These are phyloP conservation scores for Claviceps sp. DNA, from an alignment of 2,329 filamentous ascomycete genomes.

Conservation along the genomic window DNA sequence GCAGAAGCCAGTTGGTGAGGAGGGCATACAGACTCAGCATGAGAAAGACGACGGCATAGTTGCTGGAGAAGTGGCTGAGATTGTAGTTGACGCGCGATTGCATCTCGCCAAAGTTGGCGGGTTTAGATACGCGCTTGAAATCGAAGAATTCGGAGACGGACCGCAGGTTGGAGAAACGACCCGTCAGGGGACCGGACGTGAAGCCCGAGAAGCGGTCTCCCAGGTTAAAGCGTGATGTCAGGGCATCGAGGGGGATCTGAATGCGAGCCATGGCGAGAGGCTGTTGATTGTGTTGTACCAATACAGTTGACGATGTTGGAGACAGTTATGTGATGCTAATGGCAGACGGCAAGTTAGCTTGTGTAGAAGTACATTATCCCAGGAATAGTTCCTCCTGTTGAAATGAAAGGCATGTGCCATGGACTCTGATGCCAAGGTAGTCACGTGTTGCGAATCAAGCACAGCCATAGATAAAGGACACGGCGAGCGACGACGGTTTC, in stretches of 20 bases:
- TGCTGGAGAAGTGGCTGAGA: constrained; percentile 91
- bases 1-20: constrained; percentile 70
- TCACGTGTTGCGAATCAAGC: not conserved
- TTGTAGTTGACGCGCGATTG: constrained; percentile 97
- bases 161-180: constrained; percentile 83
- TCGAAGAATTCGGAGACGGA: constrained; percentile 91
- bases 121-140: constrained; percentile 90
- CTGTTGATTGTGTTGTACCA: not conserved
- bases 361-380: not conserved
- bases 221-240: constrained; percentile 84
- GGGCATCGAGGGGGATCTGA: constrained; percentile 79
- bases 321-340: not conserved
- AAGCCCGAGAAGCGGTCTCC: constrained; percentile 73
- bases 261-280: constrained; percentile 59
- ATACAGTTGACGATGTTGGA: not conserved
- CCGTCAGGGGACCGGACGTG: constrained; percentile 62
- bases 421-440: too few species aligned
- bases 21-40: constrained; percentile 95
- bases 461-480: not conserved
- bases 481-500: not conserved
- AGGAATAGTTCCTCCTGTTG: not conserved
- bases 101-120: constrained; percentile 76
- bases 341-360: not conserved
- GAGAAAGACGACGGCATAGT: constrained; percentile 86
- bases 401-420: not conserved